Evolutionary conservation across 1,284 basidiomycete genomes (phyloP), one percentile per base, ranked within the genome.

Genomic region (Ganoderma boninense): DNA sequence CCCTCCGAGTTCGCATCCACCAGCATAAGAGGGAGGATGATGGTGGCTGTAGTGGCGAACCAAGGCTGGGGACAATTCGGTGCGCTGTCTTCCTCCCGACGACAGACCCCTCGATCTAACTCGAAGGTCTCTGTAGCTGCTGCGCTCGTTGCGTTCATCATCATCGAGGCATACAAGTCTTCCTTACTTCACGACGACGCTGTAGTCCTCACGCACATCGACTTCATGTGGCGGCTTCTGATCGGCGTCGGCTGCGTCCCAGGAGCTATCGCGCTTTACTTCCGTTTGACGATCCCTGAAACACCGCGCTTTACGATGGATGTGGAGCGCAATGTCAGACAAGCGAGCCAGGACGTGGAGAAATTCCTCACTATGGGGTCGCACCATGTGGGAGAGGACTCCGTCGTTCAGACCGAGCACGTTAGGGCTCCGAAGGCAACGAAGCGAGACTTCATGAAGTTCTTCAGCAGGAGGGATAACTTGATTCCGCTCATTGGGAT

Each of bases 271-370:
- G 92, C 92, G 5, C 86, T 94, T 54, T 93, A 93, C 83, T 92
- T 92, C 87, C 92, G 92, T 75, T 85, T 94, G n/a, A 92, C 91
- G 29, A 92, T 94, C 71, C 91, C 92, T 8, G 92, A 94, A 79
- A 93, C 92, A 0, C 89, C 94, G 42, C 93, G 95, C 75, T 97
- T 94, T 87, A 96, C 94, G 69, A 94, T 96, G 90, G 95, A 96
- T 83, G 89, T 96, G 75, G 93, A 96, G 83, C 90, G 93, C 71
- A 94, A 96, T 82, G 87, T 95, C 72, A 84, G 88, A 75, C 91
- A 92, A 78, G 93, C 93, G 11, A 77, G 89, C 16, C 82, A 86
- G 65, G 92, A 95, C 78, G 92, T 93, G 73, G 84, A 88, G 71
- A 87, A 87, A 46, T 90, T 93, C 77, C 80, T 95, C 65, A 84